Percentiles rank a stretch among this genome's conserved stretches.
phyloP scores from a whole-genome alignment of 2,329 filamentous ascomycete genomes.

The Colletotrichum siamense region DNA sequence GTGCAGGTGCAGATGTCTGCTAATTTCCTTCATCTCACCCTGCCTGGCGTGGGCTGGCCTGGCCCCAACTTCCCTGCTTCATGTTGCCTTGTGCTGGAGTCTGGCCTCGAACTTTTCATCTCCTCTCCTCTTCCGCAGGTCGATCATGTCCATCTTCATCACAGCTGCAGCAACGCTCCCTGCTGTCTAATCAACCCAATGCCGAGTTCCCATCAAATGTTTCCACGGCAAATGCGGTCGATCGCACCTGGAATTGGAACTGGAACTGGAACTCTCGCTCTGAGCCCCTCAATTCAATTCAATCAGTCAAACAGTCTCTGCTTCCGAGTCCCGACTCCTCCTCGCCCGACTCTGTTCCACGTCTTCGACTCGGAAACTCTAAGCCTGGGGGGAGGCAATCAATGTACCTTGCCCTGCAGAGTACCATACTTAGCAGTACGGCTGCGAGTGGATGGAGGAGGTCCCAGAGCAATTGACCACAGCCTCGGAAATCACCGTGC shows the following conservation, averaged over 20 bases:
- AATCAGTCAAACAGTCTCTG: neutral
- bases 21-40: neutral
- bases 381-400: neutral
- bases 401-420: neutral
- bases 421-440: neutral
- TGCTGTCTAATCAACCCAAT: slow-evolving; percentile 5
- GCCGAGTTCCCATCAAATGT: neutral
- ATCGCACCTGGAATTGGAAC: neutral
- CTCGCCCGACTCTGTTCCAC: neutral
- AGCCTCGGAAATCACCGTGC: slow-evolving; percentile 2
- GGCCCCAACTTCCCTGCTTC: neutral
- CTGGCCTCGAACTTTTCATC: neutral
- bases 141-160: slow-evolving; percentile 20
- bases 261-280: neutral
- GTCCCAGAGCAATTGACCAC: neutral
- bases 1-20: neutral
- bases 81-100: slow-evolving; percentile 1
- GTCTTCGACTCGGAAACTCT: neutral
- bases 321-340: neutral
- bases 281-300: neutral
- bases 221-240: neutral
- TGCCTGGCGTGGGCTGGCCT: neutral
- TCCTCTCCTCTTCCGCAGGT: neutral
- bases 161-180: slow-evolving; percentile 8
- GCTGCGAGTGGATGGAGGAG: neutral